Evolutionary conservation across 352 stramenopile genomes (phyloP).

Genomic region (Phytophthora ramorum): DNA sequence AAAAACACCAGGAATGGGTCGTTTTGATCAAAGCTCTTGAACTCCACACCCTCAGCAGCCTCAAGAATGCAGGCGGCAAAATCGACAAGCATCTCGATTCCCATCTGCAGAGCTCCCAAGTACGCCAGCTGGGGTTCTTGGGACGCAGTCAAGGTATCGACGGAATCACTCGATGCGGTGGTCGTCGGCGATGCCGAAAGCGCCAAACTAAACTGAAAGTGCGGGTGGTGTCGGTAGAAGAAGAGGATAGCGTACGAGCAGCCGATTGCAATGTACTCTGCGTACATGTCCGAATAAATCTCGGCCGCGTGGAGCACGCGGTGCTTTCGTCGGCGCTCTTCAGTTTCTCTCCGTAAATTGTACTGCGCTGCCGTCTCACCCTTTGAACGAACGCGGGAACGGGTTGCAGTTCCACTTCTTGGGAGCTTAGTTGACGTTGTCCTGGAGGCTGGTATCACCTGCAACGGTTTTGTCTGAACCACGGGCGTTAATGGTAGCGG

Average conservation of each 20-base stretch:
- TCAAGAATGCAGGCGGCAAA: conserved; percentile 24
- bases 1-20: conserved; percentile 13
- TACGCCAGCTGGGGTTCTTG: background rate
- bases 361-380: background rate
- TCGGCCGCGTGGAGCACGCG: background rate
- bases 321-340: background rate
- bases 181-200: background rate
- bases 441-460: background rate
- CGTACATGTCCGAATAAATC: background rate
- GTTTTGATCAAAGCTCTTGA: conserved; percentile 22
- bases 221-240: background rate
- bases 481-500: background rate
- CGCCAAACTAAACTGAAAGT: background rate
- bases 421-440: background rate
- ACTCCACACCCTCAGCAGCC: conserved; percentile 21
- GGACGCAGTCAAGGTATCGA: background rate
- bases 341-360: background rate
- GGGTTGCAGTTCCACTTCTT: background rate
- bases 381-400: background rate
- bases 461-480: background rate
- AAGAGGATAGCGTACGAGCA: background rate
- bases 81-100: conserved; percentile 13
- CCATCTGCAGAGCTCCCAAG: background rate
- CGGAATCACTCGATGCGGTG: background rate
- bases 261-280: background rate